Percentiles rank a stretch among this genome's conserved stretches.
These are phyloP conservation scores for Pleurotus salmoneostramineus DNA, from an alignment of 768 basidiomycete species.

Conservation along the genomic window DNA sequence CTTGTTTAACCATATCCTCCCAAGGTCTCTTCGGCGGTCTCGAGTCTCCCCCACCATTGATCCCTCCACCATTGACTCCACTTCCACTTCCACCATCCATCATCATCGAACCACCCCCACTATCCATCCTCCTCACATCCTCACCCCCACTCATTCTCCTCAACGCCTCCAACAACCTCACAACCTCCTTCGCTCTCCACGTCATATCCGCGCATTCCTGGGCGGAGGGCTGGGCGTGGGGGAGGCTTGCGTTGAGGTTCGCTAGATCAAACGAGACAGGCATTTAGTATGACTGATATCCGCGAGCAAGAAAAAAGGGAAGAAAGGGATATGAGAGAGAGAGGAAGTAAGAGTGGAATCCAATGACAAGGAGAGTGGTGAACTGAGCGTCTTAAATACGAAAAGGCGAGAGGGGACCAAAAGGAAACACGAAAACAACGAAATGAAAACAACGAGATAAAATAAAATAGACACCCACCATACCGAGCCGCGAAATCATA, in stretches of 20 bases:
- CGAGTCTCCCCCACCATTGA: too few species aligned
- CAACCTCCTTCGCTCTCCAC: conserved; percentile 59
- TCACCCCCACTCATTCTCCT: conserved; percentile 39
- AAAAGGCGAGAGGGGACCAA: too few species aligned
- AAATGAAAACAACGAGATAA: too few species aligned
- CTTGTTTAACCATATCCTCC: conserved; percentile 54
- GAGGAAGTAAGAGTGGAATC: too few species aligned
- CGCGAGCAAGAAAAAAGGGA: conserved; percentile 8
- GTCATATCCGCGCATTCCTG: conserved; percentile 70
- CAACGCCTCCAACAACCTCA: conserved; percentile 63
- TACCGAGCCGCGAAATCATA: conserved; percentile 66
- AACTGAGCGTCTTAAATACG: too few species aligned
- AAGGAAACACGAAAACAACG: too few species aligned
- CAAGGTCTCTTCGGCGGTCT: conserved; percentile 76
- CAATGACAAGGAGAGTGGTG: too few species aligned
- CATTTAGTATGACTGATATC: background rate
- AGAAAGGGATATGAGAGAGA: conserved; percentile 4
- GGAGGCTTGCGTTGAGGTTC: conserved; percentile 39
- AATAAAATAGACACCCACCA: conserved; percentile 33
- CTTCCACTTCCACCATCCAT: too few species aligned
- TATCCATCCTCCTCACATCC: conserved; percentile 28
- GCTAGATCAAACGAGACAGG: conserved; percentile 20
- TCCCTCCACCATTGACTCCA: too few species aligned
- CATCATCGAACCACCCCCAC: conserved; percentile 45
- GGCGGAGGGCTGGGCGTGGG: conserved; percentile 47